phyloP scores from a whole-genome alignment of 2,329 filamentous ascomycete genomes.

The Pseudofabraea citricarpa region DNA sequence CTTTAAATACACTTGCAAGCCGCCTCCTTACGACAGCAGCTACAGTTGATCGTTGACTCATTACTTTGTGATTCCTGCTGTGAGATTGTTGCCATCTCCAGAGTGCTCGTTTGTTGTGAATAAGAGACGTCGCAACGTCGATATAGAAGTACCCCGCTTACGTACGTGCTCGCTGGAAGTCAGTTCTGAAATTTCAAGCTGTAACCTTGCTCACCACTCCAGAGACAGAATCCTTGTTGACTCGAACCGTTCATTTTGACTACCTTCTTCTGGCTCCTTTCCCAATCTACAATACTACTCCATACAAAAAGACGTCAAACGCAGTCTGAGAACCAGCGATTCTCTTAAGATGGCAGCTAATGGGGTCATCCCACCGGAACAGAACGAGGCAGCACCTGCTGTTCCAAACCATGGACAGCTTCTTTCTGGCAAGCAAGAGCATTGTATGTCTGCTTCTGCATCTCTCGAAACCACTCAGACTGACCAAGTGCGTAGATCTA shows the following conservation, averaged over 20 bases:
- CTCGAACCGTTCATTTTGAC: too few species aligned
- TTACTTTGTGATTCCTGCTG: not conserved
- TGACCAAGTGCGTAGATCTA: slow-evolving; percentile 71
- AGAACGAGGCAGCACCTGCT: slow-evolving; percentile 1
- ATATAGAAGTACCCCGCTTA: not conserved
- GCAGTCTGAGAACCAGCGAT: not conserved
- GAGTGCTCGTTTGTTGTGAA: not conserved
- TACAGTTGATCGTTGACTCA: too few species aligned
- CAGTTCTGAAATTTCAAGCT: not conserved
- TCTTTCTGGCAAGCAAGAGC: slow-evolving; percentile 94
- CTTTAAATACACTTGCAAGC: not conserved
- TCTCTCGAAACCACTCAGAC: too few species aligned
- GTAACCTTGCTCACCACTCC: too few species aligned
- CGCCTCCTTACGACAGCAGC: too few species aligned
- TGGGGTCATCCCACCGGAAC: slow-evolving; percentile 8
- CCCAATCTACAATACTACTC: too few species aligned
- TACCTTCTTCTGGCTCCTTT: too few species aligned
- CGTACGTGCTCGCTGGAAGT: not conserved
- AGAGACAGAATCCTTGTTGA: too few species aligned
- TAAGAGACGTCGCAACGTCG: not conserved
- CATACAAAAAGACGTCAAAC: too few species aligned
- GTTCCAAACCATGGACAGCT: slow-evolving; percentile 10
- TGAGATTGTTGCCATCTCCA: too few species aligned
- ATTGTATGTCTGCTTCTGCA: too few species aligned
- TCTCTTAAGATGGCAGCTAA: slow-evolving; percentile 13